Conservation (phyloP, 176 grass and related monocot genomes). For the Triticum aestivum region IWGSC_CS_RefSeq_v2.1 NC_057805.1:51798269-51798768, state of each 20-base stretch:
- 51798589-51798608: constrained; percentile 64
- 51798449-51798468: constrained; percentile 71
- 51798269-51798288: neutral
- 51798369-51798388: constrained; percentile 63
- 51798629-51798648: constrained; percentile 42
- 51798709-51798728: neutral
- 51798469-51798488: neutral
- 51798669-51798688: constrained; percentile 67
- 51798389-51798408: constrained; percentile 77
- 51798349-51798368: constrained; percentile 90
- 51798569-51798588: constrained; percentile 67
- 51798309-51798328: constrained; percentile 49
- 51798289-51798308: constrained; percentile 40
- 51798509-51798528: constrained; percentile 18
- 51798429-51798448: constrained; percentile 57
- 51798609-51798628: constrained; percentile 71
- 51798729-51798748: constrained; percentile 27
- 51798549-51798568: constrained; percentile 51
- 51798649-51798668: constrained; percentile 80
- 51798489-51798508: neutral
- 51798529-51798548: constrained; percentile 54
- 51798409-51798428: constrained; percentile 72
- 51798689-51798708: neutral
- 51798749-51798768: constrained; percentile 67
- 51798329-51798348: constrained; percentile 63